Base-by-base conservation (phyloP, 2,329 filamentous ascomycete species). In the Penicillium sp. region DNA sequence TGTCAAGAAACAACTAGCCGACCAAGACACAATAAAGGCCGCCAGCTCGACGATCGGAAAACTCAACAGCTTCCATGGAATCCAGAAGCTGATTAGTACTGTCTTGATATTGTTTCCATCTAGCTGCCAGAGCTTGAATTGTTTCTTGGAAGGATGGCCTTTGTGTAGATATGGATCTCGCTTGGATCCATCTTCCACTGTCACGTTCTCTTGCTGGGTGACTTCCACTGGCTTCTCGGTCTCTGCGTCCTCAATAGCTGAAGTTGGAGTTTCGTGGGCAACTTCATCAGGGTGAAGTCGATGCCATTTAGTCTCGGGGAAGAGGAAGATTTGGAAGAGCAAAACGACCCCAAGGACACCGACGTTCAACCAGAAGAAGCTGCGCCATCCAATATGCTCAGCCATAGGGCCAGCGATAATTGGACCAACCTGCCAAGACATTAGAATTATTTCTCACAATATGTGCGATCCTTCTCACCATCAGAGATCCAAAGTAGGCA, bases 301-400 rank as follows among this genome's bases (percentile, higher is more conserved):
- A 57, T 83, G 80, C 75, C 82, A 89, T 63, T 83, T 84, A 0
- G 87, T 89, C 71, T 89, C 86, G 0, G 87, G 87, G 66, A 88
- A 88, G 67, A 85, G 77, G 70, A 87, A 85, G 35, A 88, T 71
- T 37, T 83, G 78, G 69, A 85, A 76, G 4, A 87, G 35, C 19
- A 84, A 73, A 0, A 81, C 80, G 2, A 83, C 67, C 1, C 76
- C 82, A 2, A 86, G 73, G 2, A 89, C 55, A 1, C 71, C 87
- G 2, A 85, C 82, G 64, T 88, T 88, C 65, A 89, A 77, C 86
- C 86, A 89, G 84, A 86, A 89, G 71, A 89, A 89, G 67, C 77
- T 85, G 33, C 85, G 78, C 83, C 84, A 88, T 52, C 85, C 85
- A 2, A 82, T 70, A 37, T 84, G 80, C 49, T 83, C 76, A 1